Percentiles rank a stretch among this genome's conserved stretches.
Conservation (phyloP, 768 basidiomycete species). For the Glaciozyma martinii region DNA sequence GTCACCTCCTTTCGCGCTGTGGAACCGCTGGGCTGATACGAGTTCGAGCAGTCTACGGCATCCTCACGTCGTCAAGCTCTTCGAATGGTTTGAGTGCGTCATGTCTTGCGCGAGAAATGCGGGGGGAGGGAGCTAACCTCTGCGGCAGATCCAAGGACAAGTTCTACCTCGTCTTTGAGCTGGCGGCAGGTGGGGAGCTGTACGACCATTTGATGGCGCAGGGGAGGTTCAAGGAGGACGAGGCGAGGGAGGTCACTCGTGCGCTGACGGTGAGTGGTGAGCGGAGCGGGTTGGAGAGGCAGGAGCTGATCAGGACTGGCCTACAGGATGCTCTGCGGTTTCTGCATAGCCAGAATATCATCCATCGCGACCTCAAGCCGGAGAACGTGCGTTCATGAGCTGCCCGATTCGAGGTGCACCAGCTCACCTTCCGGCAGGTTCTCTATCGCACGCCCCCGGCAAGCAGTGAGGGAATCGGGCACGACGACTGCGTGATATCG, state of each 20-base stretch:
- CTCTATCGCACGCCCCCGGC: slow-evolving; percentile 29
- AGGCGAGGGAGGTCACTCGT: slow-evolving; percentile 23
- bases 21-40: not conserved
- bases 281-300: no score
- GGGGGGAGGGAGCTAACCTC: no score
- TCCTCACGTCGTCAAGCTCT: slow-evolving; percentile 18
- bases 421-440: not conserved
- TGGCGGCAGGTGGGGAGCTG: slow-evolving; percentile 90
- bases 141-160: not conserved
- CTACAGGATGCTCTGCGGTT: slow-evolving; percentile 82
- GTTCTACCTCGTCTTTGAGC: slow-evolving; percentile 86
- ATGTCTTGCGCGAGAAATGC: no score
- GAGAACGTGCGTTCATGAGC: slow-evolving; percentile 55
- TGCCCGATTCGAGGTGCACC: not conserved
- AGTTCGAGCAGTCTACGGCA: slow-evolving; percentile 1
- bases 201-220: slow-evolving; percentile 79
- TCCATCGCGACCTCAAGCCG: slow-evolving; percentile 60
- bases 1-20: no score
- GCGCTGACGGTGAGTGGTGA: slow-evolving; percentile 13
- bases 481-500: slow-evolving; percentile 29
- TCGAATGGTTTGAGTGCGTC: slow-evolving; percentile 25
- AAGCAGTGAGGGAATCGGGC: slow-evolving; percentile 13
- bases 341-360: slow-evolving; percentile 79
- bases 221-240: slow-evolving; percentile 37
- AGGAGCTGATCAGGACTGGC: not conserved